A percentile compares a stretch with the other conserved stretches of the same genome.
These are phyloP conservation scores for Fraxinus ornus DNA, from an alignment of 305 asterid species.

Conservation along the genomic window DNA sequence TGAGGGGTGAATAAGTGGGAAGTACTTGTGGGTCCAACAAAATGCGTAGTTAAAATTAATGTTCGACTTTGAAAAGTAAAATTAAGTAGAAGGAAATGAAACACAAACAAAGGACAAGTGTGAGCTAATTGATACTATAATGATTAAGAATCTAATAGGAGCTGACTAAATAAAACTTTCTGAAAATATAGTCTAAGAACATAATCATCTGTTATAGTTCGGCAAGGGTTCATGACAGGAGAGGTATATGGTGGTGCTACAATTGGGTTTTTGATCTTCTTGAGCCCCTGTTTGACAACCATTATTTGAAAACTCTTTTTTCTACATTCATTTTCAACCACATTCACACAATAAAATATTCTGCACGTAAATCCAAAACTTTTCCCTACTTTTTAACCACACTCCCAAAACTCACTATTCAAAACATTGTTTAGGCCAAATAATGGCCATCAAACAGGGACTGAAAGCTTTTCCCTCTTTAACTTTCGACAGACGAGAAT, in stretches of 20 bases:
- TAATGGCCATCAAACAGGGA: no score
- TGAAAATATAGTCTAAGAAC: background rate
- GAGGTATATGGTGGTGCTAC: background rate
- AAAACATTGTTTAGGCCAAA: no score
- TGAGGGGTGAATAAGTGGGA: background rate
- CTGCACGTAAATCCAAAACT: no score
- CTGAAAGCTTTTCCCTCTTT: background rate
- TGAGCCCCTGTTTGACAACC: background rate
- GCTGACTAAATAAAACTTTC: background rate
- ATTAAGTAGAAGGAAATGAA: background rate
- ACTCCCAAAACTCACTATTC: no score
- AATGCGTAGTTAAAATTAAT: background rate
- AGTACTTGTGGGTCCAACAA: background rate
- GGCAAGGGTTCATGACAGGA: background rate
- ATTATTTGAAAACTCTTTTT: no score
- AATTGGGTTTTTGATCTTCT: background rate
- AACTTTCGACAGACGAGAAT: background rate
- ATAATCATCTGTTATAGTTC: background rate
- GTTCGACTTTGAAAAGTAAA: background rate
- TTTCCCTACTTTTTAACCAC: no score
- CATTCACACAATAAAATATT: no score
- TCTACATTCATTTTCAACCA: no score
- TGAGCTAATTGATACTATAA: background rate
- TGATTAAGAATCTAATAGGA: background rate
- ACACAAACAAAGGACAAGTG: background rate